Evolutionary conservation across 108 stramenopile genomes (phyloP).

Genomic region (Parmales sp.): DNA sequence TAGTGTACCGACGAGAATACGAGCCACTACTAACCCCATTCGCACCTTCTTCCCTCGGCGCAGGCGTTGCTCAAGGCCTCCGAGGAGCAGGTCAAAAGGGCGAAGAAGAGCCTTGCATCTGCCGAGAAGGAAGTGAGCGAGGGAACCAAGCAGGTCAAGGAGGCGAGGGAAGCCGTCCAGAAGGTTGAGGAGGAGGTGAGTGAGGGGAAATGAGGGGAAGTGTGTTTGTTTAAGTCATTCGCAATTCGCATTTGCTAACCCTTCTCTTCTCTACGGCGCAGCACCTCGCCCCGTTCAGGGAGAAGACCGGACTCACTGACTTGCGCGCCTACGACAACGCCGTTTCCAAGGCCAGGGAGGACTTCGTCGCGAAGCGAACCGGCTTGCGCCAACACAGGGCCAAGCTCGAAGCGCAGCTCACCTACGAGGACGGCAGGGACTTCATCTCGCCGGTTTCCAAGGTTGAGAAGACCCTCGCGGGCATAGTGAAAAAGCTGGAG

Average conservation of each 20-base stretch:
- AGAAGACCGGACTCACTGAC: constrained; percentile 64
- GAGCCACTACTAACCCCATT: too few relatives aligned
- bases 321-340: constrained; percentile 70
- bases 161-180: constrained; percentile 45
- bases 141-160: constrained; percentile 40
- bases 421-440: constrained; percentile 42
- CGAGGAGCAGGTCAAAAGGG: constrained; percentile 2
- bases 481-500: constrained; percentile 36
- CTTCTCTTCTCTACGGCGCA: too few relatives aligned
- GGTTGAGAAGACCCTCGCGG: constrained; percentile 44
- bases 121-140: constrained; percentile 34
- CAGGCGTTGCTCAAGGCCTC: constrained; percentile 35
- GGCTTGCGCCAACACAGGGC: constrained; percentile 57
- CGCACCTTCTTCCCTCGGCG: too few relatives aligned
- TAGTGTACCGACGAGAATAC: too few relatives aligned
- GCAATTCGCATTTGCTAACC: too few relatives aligned
- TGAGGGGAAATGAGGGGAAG: too few relatives aligned
- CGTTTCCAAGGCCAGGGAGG: constrained; percentile 64
- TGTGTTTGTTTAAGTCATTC: too few relatives aligned
- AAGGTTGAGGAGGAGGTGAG: constrained; percentile 68
- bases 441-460: constrained; percentile 43
- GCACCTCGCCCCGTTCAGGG: constrained; percentile 61
- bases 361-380: constrained; percentile 58
- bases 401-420: constrained; percentile 39
- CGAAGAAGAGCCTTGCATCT: constrained; percentile 36